Evolutionary conservation across 75 land plant species (phyloP), one percentile per base, ranked within the genome.

Genomic region (Cunninghamia lanceolata): DNA sequence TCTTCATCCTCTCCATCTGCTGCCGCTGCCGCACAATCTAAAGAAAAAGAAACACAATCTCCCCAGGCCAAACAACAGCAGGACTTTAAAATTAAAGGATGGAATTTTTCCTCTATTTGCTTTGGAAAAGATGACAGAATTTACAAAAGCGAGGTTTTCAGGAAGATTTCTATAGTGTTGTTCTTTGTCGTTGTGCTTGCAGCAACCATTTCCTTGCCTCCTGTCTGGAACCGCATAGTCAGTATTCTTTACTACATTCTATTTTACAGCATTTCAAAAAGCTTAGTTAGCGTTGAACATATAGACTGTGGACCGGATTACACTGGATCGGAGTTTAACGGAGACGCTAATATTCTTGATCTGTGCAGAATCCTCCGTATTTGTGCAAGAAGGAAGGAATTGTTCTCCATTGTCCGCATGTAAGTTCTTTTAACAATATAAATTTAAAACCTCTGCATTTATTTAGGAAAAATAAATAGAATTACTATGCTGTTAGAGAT

Each of bases 311-410:
- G 15, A 63, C 32, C 59, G 63, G 38, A 54, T 50, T 19, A 21
- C 38, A 25, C 1, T 30, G 35, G 38, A 50, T 34, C 73, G 43
- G 11, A 35, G 74, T 83, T 34, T 30, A 47, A 56, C 35, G 21
- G 4, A 9, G 39, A 35, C 14, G 13, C 36, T 70, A 9, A n/a
- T 88, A 4, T 84, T 28, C 34, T 17, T 74, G 79, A 36, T 83
- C 34, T 82, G 66, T 90, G 90, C 85, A 97, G 98, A 93, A 92
- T 89, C 87, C 93, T 28, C 99, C 96, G 8, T 97, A 94, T 89
- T 89, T 97, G 82, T 97, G 98, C 88, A 80, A 80, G 73, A 96
- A 96, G 75, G 98, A 95, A 53, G 99, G 94, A 45, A 91, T 95
- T 52, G 87, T 86, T 47, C 95, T 94, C 82, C 95, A 85, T 52